These are phyloP conservation scores for Erythrophleum ivorense DNA, from an alignment of 331 rosid species.

Conservation along the genomic window DNA sequence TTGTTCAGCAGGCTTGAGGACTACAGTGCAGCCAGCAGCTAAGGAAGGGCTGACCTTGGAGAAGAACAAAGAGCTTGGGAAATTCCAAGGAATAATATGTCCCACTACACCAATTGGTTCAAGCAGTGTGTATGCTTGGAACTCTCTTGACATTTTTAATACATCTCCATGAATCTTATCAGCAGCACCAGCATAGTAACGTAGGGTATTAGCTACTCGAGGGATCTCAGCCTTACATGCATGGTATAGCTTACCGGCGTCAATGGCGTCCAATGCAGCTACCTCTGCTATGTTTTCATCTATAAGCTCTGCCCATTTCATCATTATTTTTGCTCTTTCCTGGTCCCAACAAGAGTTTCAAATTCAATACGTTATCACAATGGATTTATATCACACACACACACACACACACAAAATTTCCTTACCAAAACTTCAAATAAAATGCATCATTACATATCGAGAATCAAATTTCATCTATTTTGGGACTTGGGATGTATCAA, in stretches of 20 bases:
- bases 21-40: slow-evolving; percentile 87
- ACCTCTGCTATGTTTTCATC: slow-evolving; percentile 56
- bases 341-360: background rate
- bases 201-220: slow-evolving; percentile 31
- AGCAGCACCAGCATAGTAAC: slow-evolving; percentile 74
- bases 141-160: slow-evolving; percentile 47
- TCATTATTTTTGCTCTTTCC: slow-evolving; percentile 61
- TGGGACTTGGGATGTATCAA: no score
- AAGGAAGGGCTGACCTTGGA: slow-evolving; percentile 57
- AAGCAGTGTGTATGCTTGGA: slow-evolving; percentile 57
- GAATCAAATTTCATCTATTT: no score
- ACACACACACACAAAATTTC: no score
- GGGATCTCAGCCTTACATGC: slow-evolving; percentile 42
- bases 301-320: slow-evolving; percentile 59
- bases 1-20: slow-evolving; percentile 75
- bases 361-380: no score
- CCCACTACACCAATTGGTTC: slow-evolving; percentile 75
- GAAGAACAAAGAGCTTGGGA: slow-evolving; percentile 50
- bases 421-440: no score
- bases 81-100: slow-evolving; percentile 70
- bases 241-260: slow-evolving; percentile 52
- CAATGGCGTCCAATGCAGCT: slow-evolving; percentile 59
- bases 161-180: slow-evolving; percentile 82
- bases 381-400: no score
- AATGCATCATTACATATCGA: no score